phyloP scores from a whole-genome alignment of 2,329 filamentous ascomycete species.

The Leptographium flavum region DNA sequence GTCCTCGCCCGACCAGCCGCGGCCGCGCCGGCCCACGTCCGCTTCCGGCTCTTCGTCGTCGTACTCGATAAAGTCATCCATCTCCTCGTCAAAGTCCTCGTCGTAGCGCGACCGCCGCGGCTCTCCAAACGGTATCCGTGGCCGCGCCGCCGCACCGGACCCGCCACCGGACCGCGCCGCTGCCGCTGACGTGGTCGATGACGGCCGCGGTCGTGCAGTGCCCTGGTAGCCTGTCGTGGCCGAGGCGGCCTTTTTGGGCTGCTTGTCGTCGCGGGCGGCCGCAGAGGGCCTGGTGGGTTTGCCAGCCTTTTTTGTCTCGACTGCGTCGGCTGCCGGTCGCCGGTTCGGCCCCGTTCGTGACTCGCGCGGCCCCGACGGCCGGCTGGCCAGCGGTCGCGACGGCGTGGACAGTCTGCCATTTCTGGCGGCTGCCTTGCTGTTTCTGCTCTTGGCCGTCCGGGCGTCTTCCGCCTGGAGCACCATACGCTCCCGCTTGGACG shows the following conservation, averaged over 20 bases:
- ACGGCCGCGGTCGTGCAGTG: conserved; percentile 44
- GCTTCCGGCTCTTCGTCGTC: conserved; percentile 39
- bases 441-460: conserved; percentile 9
- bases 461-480: conserved; percentile 28
- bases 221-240: conserved; percentile 54
- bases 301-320: not conserved
- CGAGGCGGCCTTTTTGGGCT: conserved; percentile 43
- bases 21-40: not conserved
- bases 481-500: conserved; percentile 39
- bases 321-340: too few species aligned
- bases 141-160: not conserved
- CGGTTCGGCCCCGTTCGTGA: not conserved
- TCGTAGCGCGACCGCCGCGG: conserved; percentile 31
- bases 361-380: not conserved
- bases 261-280: conserved; percentile 42
- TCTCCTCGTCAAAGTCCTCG: conserved; percentile 45
- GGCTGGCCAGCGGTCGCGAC: not conserved
- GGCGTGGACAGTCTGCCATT: not conserved
- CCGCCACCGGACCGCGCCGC: not conserved
- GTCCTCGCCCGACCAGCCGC: conserved; percentile 16
- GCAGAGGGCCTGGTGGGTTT: conserved; percentile 15
- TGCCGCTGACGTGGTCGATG: conserved; percentile 21
- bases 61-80: conserved; percentile 49
- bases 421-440: not conserved
- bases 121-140: conserved; percentile 6